Percentiles rank a stretch among this genome's conserved stretches.
These are phyloP conservation scores for Oleoguttula mirabilis DNA, from an alignment of 495 filamentous ascomycete genomes.

Conservation along the genomic window DNA sequence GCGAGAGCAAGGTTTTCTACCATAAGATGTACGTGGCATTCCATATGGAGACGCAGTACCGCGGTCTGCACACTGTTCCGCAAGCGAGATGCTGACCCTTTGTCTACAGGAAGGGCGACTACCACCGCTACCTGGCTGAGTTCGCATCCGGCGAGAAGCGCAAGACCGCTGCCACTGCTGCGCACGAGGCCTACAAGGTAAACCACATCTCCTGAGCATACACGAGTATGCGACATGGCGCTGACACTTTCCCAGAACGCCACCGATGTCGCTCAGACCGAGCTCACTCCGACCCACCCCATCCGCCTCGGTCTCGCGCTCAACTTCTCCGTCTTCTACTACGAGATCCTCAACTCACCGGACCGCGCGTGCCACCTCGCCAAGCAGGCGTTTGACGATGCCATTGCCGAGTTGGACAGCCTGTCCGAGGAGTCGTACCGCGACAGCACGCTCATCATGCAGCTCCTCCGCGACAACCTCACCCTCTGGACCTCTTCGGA, in stretches of 20 bases:
- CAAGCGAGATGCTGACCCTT: neutral
- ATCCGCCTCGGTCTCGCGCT: slow-evolving; percentile 96
- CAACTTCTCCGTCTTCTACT: slow-evolving; percentile 99
- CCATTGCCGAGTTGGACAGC: slow-evolving; percentile 98
- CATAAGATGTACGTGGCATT: slow-evolving; percentile 85
- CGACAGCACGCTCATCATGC: slow-evolving; percentile 99
- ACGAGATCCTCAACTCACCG: slow-evolving; percentile 97
- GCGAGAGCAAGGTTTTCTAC: slow-evolving; percentile 99
- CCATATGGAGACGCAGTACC: neutral
- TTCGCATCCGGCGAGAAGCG: slow-evolving; percentile 96
- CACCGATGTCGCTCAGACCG: slow-evolving; percentile 95
- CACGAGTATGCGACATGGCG: neutral
- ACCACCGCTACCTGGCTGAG: slow-evolving; percentile 98
- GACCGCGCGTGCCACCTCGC: slow-evolving; percentile 98
- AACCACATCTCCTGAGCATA: neutral
- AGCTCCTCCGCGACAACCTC: slow-evolving; percentile 97
- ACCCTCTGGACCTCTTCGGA: slow-evolving; percentile 99
- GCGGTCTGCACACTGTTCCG: neutral
- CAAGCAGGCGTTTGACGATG: slow-evolving; percentile 99
- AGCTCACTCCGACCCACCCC: slow-evolving; percentile 95
- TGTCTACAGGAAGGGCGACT: slow-evolving; percentile 95
- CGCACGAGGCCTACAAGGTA: slow-evolving; percentile 94
- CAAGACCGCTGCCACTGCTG: slow-evolving; percentile 88
- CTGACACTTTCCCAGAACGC: slow-evolving; percentile 40
- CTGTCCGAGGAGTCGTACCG: slow-evolving; percentile 98